phyloP scores from a whole-genome alignment of 2,329 filamentous ascomycete genomes.

The Apiospora arundinis region DNA sequence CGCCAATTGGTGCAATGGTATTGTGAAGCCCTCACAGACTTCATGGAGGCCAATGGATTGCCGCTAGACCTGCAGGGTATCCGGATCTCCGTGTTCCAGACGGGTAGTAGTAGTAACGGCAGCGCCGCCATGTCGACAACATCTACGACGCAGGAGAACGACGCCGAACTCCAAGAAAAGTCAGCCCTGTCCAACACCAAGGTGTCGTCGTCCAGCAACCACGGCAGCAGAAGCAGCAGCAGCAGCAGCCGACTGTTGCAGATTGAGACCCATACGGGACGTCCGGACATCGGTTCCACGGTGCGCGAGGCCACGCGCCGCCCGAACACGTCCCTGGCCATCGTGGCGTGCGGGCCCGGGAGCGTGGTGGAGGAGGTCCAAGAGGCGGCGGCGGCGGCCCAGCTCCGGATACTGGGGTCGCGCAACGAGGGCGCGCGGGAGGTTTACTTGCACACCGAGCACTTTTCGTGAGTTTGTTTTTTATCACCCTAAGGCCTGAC shows the following conservation, averaged over 20 bases:
- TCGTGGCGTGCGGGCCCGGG: constrained; percentile 36
- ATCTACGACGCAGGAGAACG: constrained; percentile 24
- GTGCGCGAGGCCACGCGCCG: constrained; percentile 32
- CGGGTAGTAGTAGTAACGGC: constrained; percentile 26
- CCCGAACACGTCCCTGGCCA: constrained; percentile 31
- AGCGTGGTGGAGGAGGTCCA: constrained; percentile 33
- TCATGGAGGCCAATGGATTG: constrained; percentile 30
- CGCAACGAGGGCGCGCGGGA: constrained; percentile 32
- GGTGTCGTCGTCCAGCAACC: neutral
- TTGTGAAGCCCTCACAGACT: constrained; percentile 31
- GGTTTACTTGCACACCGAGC: constrained; percentile 37
- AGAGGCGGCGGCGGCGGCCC: constrained; percentile 36
- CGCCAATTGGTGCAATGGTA: constrained; percentile 38
- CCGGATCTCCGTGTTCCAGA: constrained; percentile 34
- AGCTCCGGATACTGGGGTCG: constrained; percentile 33
- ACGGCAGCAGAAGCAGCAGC: neutral
- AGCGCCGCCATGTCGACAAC: constrained; percentile 21
- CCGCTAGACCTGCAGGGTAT: constrained; percentile 29
- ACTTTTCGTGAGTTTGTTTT: constrained; percentile 35
- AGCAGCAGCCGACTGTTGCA: neutral
- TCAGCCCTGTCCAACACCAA: neutral
- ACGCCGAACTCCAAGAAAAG: constrained; percentile 22
- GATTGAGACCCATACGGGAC: neutral
- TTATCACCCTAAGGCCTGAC: neutral
- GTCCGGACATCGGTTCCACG: constrained; percentile 31